Conservation (phyloP, 139 green algal species). For the Volvox reticuliferus region DNA sequence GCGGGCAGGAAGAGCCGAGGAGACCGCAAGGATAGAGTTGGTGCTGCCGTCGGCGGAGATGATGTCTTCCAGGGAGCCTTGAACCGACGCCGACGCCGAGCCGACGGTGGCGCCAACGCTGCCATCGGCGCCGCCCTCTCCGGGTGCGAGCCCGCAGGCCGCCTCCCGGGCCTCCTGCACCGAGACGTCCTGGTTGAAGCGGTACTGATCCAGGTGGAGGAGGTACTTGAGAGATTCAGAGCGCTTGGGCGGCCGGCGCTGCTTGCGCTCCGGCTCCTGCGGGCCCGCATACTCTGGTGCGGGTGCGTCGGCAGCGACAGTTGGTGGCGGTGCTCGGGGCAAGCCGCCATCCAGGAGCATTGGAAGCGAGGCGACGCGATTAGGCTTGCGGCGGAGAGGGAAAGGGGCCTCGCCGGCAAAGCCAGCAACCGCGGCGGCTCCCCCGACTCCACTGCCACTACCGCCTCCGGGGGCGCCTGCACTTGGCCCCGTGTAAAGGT, state of each 20-base stretch:
- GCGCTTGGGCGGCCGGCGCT: slow-evolving; percentile 26
- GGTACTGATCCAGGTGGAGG: slow-evolving; percentile 47
- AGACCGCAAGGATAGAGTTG: slow-evolving; percentile 47
- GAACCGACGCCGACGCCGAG: background rate
- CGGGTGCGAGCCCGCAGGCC: background rate
- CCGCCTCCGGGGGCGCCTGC: no score
- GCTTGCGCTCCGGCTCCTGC: slow-evolving; percentile 7
- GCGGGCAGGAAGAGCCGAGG: slow-evolving; percentile 13
- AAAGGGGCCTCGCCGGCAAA: background rate
- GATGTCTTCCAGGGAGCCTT: slow-evolving; percentile 40
- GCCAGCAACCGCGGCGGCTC: background rate
- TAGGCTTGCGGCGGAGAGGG: slow-evolving; percentile 12
- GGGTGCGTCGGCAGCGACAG: background rate
- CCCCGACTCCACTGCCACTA: no score
- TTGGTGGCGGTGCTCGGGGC: slow-evolving; percentile 2
- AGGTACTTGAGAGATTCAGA: slow-evolving; percentile 47
- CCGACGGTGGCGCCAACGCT: background rate
- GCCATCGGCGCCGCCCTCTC: background rate
- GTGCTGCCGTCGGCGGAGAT: slow-evolving; percentile 13
- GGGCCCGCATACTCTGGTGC: background rate
- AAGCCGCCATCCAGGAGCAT: slow-evolving; percentile 40
- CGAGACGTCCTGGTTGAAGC: slow-evolving; percentile 44
- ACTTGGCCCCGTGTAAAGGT: background rate
- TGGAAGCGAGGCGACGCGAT: slow-evolving; percentile 48
- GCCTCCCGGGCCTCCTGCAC: slow-evolving; percentile 32